Conservation (phyloP, 2,329 filamentous ascomycete genomes). For the Fusarium liriodendri region DNA sequence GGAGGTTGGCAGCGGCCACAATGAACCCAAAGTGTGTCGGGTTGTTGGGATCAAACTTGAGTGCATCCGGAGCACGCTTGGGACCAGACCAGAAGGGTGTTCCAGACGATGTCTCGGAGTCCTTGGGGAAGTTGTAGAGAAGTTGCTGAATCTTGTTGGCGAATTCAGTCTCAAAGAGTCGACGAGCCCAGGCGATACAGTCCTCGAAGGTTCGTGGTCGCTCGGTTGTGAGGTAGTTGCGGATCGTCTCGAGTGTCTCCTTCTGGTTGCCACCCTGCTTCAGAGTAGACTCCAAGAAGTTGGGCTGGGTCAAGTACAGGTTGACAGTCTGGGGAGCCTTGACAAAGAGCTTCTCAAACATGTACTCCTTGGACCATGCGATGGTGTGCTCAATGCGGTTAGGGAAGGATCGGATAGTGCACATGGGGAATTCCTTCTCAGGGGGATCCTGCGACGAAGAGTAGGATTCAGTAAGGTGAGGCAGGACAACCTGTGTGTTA, state of each 20-base stretch:
- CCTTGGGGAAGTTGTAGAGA: conserved; percentile 96
- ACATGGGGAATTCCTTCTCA: conserved; percentile 99
- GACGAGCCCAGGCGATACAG: conserved; percentile 94
- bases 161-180: conserved; percentile 95
- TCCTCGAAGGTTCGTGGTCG: conserved; percentile 94
- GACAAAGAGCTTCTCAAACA: conserved; percentile 94
- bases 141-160: conserved; percentile 97
- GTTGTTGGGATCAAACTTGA: conserved; percentile 89
- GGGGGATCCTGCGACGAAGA: conserved; percentile 95
- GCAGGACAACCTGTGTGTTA: conserved; percentile 96
- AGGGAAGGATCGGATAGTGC: conserved; percentile 95
- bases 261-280: conserved; percentile 97
- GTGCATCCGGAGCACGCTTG: conserved; percentile 91
- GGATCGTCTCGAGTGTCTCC: conserved; percentile 88
- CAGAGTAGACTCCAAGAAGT: conserved; percentile 87
- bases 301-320: conserved; percentile 89
- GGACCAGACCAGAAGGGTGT: conserved; percentile 98
- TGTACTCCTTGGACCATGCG: conserved; percentile 90
- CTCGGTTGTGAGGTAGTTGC: conserved; percentile 90
- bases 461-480: conserved; percentile 93
- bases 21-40: conserved; percentile 90
- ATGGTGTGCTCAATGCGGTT: conserved; percentile 99
- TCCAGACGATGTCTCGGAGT: conserved; percentile 87
- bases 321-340: conserved; percentile 95
- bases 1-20: conserved; percentile 88